Evolutionary conservation across 768 basidiomycete genomes (phyloP), one percentile per base, ranked within the genome.

Genomic region (Tricholoma furcatifolium): DNA sequence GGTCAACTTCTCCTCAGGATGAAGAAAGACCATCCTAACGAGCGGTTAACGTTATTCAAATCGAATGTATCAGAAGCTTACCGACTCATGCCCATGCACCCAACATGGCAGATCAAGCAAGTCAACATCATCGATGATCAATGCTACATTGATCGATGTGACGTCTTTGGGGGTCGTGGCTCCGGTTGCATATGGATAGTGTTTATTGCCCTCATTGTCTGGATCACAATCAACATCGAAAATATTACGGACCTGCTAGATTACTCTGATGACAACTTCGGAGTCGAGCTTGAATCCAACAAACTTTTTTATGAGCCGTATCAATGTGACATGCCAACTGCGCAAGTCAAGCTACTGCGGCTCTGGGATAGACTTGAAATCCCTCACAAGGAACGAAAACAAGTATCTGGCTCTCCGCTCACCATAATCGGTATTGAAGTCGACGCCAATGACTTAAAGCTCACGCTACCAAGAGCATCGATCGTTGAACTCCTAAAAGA

Each of bases 291-390:
- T 5, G 51, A 38, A 7, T n/a, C 6, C 3, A 45, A 53, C 6
- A 21, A 4, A 4, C 4, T 31, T 14, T 24, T 23, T 7, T 53
- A 53, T 20, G 9, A 17, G 9, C 51, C 51, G 4, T 53, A 47
- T 18, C 21, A 47, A 2, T 20, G 38, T 24, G 1, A 1, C 0
- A 53, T 53, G 51, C 51, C 51, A 1, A 18, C 23, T 6, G 21
- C 40, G 1, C 51, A 53, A 18, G 46, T 30, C 27, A 17, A 21
- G 1, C 39, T 53, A 11, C 39, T 53, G 2, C 1, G 17, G 15
- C 45, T 53, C 5, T 53, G 51, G 51, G 45, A 53, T 27, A 2
- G 20, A 6, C 39, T 53, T 2, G 51, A 45, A n/a, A 53, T 53
- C 1, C 51, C 51, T 2, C 51, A 53, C 30, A 47, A 53, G 14